These are phyloP conservation scores for Intubia oerlemansii DNA, from an alignment of 2,329 filamentous ascomycete species.

Conservation along the genomic window DNA sequence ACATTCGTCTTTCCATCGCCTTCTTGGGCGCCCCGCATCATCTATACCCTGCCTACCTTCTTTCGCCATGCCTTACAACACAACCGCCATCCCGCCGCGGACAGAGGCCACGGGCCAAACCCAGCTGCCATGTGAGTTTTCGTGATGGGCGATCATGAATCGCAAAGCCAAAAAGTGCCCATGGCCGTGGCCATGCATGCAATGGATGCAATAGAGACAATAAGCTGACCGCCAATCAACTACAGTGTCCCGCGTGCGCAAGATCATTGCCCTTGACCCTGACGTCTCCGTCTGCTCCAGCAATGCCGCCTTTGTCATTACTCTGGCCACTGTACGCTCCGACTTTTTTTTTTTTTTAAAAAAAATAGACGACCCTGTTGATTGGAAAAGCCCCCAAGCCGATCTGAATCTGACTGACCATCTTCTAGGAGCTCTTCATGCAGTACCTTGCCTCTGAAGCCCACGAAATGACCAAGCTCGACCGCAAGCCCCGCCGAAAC, in stretches of 20 bases:
- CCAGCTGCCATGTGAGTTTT: constrained; percentile 59
- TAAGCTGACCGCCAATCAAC: not conserved
- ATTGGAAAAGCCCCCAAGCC: no score
- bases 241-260: constrained; percentile 81
- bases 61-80: constrained; percentile 85
- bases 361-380: no score
- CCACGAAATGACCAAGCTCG: constrained; percentile 72
- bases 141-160: no score
- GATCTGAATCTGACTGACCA: no score
- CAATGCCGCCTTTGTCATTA: constrained; percentile 85
- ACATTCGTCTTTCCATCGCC: no score
- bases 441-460: constrained; percentile 74
- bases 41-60: no score
- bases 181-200: no score
- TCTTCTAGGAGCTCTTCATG: constrained; percentile 68
- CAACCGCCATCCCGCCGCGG: constrained; percentile 55
- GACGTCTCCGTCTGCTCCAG: constrained; percentile 76
- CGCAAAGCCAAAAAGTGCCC: no score
- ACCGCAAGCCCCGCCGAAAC: constrained; percentile 78
- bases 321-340: constrained; percentile 67
- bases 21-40: no score
- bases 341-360: no score
- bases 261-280: constrained; percentile 75
- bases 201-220: no score
- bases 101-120: constrained; percentile 72